Percentiles rank a stretch among this genome's conserved stretches.
Evolutionary conservation across 2,329 filamentous ascomycete genomes (phyloP).

Genomic region (Trichoderma lentiforme): DNA sequence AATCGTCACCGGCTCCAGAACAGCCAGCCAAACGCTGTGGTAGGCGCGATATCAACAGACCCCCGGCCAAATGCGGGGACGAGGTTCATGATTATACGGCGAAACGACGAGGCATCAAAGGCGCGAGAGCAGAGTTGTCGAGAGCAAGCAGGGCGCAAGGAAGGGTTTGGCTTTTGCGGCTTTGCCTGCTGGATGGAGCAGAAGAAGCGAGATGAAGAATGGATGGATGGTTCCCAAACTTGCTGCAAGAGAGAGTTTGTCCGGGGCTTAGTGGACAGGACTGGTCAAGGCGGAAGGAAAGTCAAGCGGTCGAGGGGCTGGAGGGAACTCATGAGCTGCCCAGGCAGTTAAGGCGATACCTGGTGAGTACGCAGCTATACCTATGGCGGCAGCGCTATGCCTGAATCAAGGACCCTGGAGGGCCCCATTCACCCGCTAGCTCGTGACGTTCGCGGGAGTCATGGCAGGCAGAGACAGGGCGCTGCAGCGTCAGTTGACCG

Average conservation of each 20-base stretch:
- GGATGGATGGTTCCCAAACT: neutral
- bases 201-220: neutral
- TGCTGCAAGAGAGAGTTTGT: neutral
- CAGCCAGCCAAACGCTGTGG: constrained; percentile 10
- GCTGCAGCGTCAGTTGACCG: constrained; percentile 18
- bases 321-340: constrained; percentile 13
- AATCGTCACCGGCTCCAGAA: constrained; percentile 17
- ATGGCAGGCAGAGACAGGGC: constrained; percentile 17
- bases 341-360: constrained; percentile 13
- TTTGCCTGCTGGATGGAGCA: neutral
- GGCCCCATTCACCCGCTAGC: constrained; percentile 18
- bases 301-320: constrained; percentile 13
- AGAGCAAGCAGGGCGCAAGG: neutral
- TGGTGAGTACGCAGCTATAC: neutral
- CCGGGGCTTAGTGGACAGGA: neutral
- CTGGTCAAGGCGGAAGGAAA: neutral
- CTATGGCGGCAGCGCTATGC: constrained; percentile 9
- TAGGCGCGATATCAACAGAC: constrained; percentile 27
- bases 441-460: constrained; percentile 19
- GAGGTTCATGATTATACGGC: constrained; percentile 25
- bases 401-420: constrained; percentile 5
- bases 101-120: constrained; percentile 14
- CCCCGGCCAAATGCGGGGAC: constrained; percentile 28
- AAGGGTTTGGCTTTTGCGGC: neutral
- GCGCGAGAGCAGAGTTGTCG: neutral